A percentile compares a stretch with the other conserved stretches of the same genome.
Conservation (phyloP, 2,329 filamentous ascomycete genomes). For the Acephala macrosclerotiorum region DNA sequence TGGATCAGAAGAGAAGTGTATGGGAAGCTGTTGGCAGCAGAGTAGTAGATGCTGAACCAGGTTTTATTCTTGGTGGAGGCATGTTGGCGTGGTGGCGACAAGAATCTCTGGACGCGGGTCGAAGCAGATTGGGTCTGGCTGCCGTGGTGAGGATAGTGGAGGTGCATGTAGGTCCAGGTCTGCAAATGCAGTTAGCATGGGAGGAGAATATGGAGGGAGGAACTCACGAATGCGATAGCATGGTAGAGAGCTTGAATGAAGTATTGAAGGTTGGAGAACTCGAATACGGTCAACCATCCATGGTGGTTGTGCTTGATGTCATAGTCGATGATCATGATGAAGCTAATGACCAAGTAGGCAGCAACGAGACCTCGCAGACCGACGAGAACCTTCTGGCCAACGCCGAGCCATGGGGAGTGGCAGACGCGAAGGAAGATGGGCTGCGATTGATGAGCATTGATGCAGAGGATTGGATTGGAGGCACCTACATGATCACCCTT, state of each 20-base stretch:
- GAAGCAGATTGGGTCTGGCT: constrained; percentile 24
- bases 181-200: constrained; percentile 21
- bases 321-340: constrained; percentile 37
- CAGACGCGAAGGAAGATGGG: constrained; percentile 46
- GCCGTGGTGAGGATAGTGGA: constrained; percentile 41
- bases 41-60: constrained; percentile 45
- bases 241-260: constrained; percentile 42
- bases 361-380: constrained; percentile 37
- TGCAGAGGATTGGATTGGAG: neutral
- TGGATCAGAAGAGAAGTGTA: constrained; percentile 40
- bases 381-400: constrained; percentile 41
- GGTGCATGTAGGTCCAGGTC: constrained; percentile 45
- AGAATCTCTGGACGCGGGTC: constrained; percentile 32
- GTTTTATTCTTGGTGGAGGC: constrained; percentile 35
- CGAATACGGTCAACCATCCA: constrained; percentile 38
- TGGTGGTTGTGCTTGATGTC: constrained; percentile 34
- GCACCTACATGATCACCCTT: constrained; percentile 40
- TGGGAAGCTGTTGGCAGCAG: constrained; percentile 40
- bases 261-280: constrained; percentile 42
- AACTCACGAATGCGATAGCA: constrained; percentile 42
- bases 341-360: constrained; percentile 36
- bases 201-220: neutral
- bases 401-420: constrained; percentile 44
- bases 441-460: constrained; percentile 27
- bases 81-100: constrained; percentile 39